A percentile compares a stretch with the other conserved stretches of the same genome.
phyloP scores from a whole-genome alignment of 1,139 yeast genomes.

The Zhuliangozyma parablackwelliae region DNA sequence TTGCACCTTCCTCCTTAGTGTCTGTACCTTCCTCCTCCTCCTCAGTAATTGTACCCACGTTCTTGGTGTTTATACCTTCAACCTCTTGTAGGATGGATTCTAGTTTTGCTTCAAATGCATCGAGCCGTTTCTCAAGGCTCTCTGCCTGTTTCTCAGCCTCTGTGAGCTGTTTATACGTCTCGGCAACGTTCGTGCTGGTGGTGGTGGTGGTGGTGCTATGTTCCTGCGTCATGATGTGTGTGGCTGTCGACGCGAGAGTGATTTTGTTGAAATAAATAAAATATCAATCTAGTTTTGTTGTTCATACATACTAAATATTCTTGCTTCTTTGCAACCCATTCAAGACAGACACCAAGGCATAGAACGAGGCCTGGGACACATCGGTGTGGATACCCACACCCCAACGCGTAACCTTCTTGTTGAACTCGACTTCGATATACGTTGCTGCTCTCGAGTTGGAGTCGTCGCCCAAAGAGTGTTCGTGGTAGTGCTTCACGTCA shows the following conservation, averaged over 20 bases:
- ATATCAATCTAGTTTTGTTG: too few relatives aligned
- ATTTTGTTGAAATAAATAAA: background rate
- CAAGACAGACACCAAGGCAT: slow-evolving; percentile 71
- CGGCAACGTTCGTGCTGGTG: slow-evolving; percentile 20
- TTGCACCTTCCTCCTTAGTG: background rate
- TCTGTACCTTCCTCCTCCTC: background rate
- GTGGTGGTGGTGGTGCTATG: background rate
- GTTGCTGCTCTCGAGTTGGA: slow-evolving; percentile 87
- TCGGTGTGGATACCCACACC: slow-evolving; percentile 94
- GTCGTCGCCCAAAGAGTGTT: slow-evolving; percentile 89
- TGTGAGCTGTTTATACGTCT: slow-evolving; percentile 36
- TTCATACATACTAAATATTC: slow-evolving; percentile 3
- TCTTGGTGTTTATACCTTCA: slow-evolving; percentile 16
- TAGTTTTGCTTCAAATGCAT: slow-evolving; percentile 40
- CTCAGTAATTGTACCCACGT: background rate
- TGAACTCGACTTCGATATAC: slow-evolving; percentile 64
- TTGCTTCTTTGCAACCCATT: slow-evolving; percentile 39
- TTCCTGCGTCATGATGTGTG: background rate
- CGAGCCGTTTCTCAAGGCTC: slow-evolving; percentile 40
- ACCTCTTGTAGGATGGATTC: slow-evolving; percentile 42
- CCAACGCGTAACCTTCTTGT: slow-evolving; percentile 59
- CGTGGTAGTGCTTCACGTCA: slow-evolving; percentile 81
- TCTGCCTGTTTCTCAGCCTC: slow-evolving; percentile 45
- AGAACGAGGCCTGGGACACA: slow-evolving; percentile 77
- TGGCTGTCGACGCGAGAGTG: background rate